Percentiles rank a stretch among this genome's conserved stretches.
These are phyloP conservation scores for Colletotrichum sp. DNA, from an alignment of 2,329 filamentous ascomycete species.

Conservation along the genomic window DNA sequence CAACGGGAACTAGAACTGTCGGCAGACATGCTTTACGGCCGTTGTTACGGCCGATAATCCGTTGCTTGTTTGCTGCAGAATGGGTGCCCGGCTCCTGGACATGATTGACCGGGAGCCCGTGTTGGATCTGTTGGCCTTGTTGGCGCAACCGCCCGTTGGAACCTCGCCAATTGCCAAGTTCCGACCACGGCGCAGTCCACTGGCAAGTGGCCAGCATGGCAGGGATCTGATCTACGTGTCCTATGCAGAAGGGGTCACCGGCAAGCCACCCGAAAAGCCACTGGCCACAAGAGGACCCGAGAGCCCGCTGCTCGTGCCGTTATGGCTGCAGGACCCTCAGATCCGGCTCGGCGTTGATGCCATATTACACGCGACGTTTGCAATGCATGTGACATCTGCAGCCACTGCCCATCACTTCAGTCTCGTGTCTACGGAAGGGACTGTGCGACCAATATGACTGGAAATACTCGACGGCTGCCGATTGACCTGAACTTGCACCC, in stretches of 20 bases:
- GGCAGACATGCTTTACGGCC: not conserved
- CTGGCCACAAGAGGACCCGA: not conserved
- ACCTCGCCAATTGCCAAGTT: not conserved
- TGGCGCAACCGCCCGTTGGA: not conserved
- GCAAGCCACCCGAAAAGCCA: not conserved
- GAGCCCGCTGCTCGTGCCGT: not conserved
- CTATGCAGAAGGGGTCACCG: not conserved
- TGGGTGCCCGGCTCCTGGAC: not conserved
- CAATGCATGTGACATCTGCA: not conserved
- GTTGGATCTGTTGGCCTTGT: not conserved
- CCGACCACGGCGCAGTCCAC: not conserved
- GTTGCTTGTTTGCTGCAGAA: not conserved
- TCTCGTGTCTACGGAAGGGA: not conserved
- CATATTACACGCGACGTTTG: not conserved
- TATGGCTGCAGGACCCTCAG: not conserved
- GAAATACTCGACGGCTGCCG: not conserved
- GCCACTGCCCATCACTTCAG: not conserved
- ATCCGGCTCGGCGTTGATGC: not conserved
- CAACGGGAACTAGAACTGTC: not conserved
- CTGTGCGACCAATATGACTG: not conserved
- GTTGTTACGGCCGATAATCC: not conserved
- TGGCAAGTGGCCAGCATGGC: not conserved
- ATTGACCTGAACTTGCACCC: not conserved
- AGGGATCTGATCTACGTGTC: not conserved
- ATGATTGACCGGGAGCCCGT: not conserved